Base-by-base conservation (phyloP, 371 early-diverging fungal genomes). In the Mucor circinelloides region DNA sequence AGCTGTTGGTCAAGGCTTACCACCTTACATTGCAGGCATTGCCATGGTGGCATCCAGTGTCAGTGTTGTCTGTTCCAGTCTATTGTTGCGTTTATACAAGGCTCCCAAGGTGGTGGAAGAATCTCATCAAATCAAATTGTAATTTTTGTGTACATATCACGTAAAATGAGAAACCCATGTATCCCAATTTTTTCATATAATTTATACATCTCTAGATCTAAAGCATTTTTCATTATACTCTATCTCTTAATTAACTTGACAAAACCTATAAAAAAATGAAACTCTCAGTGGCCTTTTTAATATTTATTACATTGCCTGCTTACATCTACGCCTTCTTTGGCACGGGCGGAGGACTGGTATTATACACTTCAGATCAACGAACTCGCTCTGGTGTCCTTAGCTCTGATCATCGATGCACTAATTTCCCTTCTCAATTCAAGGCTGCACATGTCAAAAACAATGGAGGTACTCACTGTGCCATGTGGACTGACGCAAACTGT, bases 31-130 rank as follows among this genome's bases (percentile, higher is more conserved):
- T 74, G 95, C 94, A 31, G 93, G 93, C 1, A 55, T 92, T 63
- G 92, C 93, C 12, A 95, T 95, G 95, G 93, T 91, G 9, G 79
- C 88, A 7, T 90, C 90, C 17, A 89, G 90, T 63, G 85, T 94
- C 17, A 89, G 87, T 68, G 94, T 95, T 3, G 89, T 95, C 0
- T 76, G 86, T 31, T 90, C 90, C 32, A 89, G 90, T 74, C 73
- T 95, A 40, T 59, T 86, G 12, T 70, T 95, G 40, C 74, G 87
- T 2, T 66, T 84, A n/a, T 88, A 88, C 58, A 76, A 60, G 55
- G 71, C 81, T 48, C 84, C 84, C 6, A 68, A 73, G 17, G 32
- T 66, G 2, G 64, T 66, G 6, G 31, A 63, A 60, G 63, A 66
- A 13, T 65, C 69, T 13, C 63, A 66, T 59, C 63, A 46, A 48